Conservation (phyloP, 768 basidiomycete genomes). For the Agrocybe praecox region DNA sequence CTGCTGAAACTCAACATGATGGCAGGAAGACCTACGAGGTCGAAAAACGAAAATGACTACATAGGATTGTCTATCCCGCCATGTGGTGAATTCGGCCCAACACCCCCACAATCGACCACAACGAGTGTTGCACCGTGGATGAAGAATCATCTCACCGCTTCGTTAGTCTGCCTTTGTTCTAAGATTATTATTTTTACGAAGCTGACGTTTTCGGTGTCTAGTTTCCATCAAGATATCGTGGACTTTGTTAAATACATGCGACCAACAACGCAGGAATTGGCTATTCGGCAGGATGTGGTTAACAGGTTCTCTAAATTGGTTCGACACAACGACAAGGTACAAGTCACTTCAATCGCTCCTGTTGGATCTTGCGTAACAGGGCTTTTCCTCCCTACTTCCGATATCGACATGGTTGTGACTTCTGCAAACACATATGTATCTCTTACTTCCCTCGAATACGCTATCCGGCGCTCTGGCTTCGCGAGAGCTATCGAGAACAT, state of each 20-base stretch:
- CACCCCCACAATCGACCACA: background rate
- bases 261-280: constrained; percentile 19
- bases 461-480: constrained; percentile 16
- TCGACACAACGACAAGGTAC: constrained; percentile 14
- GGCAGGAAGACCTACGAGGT: constrained; percentile 20
- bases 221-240: constrained; percentile 22
- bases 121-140: constrained; percentile 13
- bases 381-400: constrained; percentile 25
- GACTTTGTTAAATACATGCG: constrained; percentile 23
- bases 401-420: constrained; percentile 27
- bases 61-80: constrained; percentile 18
- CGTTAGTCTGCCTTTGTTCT: background rate
- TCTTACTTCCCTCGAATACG: background rate
- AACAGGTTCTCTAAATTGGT: constrained; percentile 17
- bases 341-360: constrained; percentile 14
- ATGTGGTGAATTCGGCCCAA: constrained; percentile 18
- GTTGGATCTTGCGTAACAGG: constrained; percentile 27
- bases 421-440: background rate
- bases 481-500: constrained; percentile 20
- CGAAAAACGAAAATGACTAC: constrained; percentile 19
- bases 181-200: background rate
- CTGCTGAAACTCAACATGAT: constrained; percentile 17
- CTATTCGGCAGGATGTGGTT: constrained; percentile 18
- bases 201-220: background rate
- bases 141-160: background rate